phyloP scores from a whole-genome alignment of 1,139 yeast genomes.

The Casaregolazyma suthepensis region DNA sequence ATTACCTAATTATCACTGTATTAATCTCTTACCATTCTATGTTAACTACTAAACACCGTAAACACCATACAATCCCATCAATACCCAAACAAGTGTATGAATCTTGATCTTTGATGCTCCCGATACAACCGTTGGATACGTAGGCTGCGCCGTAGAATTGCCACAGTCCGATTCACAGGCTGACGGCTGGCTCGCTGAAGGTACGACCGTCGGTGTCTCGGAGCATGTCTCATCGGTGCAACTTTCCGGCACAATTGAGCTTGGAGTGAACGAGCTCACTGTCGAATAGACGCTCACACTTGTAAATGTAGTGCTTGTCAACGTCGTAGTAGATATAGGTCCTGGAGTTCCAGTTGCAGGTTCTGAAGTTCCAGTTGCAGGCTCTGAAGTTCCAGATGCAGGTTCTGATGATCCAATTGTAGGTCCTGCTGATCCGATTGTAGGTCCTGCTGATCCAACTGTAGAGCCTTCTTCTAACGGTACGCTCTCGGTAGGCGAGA shows the following conservation, averaged over 20 bases:
- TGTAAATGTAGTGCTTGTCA: background rate
- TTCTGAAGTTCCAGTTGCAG: too few relatives aligned
- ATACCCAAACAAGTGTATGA: background rate
- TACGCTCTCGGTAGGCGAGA: background rate
- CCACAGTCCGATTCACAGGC: background rate
- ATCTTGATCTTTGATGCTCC: background rate
- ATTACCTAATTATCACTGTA: background rate
- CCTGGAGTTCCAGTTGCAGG: too few relatives aligned
- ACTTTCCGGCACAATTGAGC: background rate
- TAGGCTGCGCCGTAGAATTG: background rate
- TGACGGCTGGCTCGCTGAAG: background rate
- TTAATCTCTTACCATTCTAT: background rate
- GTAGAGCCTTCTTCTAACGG: background rate
- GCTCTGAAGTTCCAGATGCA: background rate
- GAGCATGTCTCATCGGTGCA: background rate
- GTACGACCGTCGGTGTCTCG: background rate
- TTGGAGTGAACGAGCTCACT: background rate
- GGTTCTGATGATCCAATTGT: background rate
- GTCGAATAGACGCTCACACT: background rate
- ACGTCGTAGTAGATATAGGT: background rate
- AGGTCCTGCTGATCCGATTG: background rate
- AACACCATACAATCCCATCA: background rate
- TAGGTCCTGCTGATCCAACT: background rate
- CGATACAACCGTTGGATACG: background rate
- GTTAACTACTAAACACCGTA: background rate